Percentiles rank a stretch among this genome's conserved stretches.
phyloP scores from a whole-genome alignment of 345 rosid species.

The Raphanus sativus region DNA sequence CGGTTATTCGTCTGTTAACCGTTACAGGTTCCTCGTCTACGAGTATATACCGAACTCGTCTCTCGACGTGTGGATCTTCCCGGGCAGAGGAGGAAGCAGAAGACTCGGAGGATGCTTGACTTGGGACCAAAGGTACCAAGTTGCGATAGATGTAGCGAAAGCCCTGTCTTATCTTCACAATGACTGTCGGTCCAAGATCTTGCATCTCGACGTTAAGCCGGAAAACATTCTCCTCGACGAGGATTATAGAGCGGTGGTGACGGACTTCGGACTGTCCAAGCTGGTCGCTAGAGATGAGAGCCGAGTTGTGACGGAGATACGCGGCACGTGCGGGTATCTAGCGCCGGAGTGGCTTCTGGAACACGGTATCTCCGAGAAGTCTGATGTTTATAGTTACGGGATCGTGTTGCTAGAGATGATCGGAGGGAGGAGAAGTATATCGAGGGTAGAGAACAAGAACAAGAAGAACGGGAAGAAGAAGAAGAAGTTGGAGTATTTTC shows the following conservation, averaged over 20 bases:
- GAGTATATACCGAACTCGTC: slow-evolving; percentile 69
- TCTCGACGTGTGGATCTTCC: slow-evolving; percentile 67
- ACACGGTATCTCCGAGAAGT: slow-evolving; percentile 62
- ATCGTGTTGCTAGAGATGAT: slow-evolving; percentile 72
- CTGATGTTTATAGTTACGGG: slow-evolving; percentile 72
- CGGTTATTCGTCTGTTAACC: slow-evolving; percentile 47
- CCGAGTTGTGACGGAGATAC: slow-evolving; percentile 52
- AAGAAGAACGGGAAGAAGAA: slow-evolving; percentile 25
- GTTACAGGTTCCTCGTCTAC: slow-evolving; percentile 52
- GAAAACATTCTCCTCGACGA: slow-evolving; percentile 66
- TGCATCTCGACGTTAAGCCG: slow-evolving; percentile 72
- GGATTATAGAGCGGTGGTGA: slow-evolving; percentile 51
- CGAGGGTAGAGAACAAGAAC: slow-evolving; percentile 41
- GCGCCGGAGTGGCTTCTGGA: slow-evolving; percentile 79
- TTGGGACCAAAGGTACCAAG: slow-evolving; percentile 61
- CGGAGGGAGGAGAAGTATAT: slow-evolving; percentile 61
- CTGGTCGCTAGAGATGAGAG: slow-evolving; percentile 63
- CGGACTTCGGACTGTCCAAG: slow-evolving; percentile 74
- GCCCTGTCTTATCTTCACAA: slow-evolving; percentile 73
- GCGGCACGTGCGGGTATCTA: slow-evolving; percentile 69
- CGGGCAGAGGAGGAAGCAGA: slow-evolving; percentile 7
- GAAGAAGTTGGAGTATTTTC: slow-evolving; percentile 61
- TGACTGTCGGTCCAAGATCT: slow-evolving; percentile 62
- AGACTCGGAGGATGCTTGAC: slow-evolving; percentile 60
- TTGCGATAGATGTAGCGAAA: slow-evolving; percentile 64